A percentile compares a stretch with the other conserved stretches of the same genome.
phyloP scores from a whole-genome alignment of 768 basidiomycete species.

The Chalciporus piperatus region DNA sequence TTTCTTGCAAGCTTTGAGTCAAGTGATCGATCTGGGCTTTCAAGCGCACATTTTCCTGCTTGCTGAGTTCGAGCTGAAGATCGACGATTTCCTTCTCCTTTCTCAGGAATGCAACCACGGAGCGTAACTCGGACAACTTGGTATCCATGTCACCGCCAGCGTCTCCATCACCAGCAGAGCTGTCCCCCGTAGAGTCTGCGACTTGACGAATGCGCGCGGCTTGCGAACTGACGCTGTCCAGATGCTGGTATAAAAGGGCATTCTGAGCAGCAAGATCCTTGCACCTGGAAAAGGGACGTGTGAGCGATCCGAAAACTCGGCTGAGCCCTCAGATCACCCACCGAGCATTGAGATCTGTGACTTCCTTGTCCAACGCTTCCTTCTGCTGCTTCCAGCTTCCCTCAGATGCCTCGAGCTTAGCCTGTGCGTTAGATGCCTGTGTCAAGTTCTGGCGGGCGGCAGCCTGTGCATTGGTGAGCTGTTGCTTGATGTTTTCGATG shows the following conservation, averaged over 20 bases:
- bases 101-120: slow-evolving; percentile 77
- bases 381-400: slow-evolving; percentile 80
- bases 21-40: slow-evolving; percentile 77
- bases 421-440: slow-evolving; percentile 69
- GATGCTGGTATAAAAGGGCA: slow-evolving; percentile 71
- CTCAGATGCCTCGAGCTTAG: slow-evolving; percentile 70
- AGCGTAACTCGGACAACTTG: slow-evolving; percentile 69
- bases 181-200: slow-evolving; percentile 49
- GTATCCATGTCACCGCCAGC: slow-evolving; percentile 51
- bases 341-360: slow-evolving; percentile 69
- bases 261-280: slow-evolving; percentile 79
- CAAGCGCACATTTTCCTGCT: slow-evolving; percentile 69
- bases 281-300: slow-evolving; percentile 41
- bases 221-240: slow-evolving; percentile 80
- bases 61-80: slow-evolving; percentile 78
- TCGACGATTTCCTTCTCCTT: slow-evolving; percentile 94
- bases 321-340: slow-evolving; percentile 28
- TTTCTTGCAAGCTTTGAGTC: slow-evolving; percentile 65
- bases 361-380: slow-evolving; percentile 73
- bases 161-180: slow-evolving; percentile 43
- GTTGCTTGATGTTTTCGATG: slow-evolving; percentile 60
- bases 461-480: slow-evolving; percentile 51
- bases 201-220: slow-evolving; percentile 77
- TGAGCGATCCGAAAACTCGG: not conserved
- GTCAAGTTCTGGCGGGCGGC: slow-evolving; percentile 56